phyloP scores from a whole-genome alignment of 805 yeast species.

The Candida vartiovaarae region DNA sequence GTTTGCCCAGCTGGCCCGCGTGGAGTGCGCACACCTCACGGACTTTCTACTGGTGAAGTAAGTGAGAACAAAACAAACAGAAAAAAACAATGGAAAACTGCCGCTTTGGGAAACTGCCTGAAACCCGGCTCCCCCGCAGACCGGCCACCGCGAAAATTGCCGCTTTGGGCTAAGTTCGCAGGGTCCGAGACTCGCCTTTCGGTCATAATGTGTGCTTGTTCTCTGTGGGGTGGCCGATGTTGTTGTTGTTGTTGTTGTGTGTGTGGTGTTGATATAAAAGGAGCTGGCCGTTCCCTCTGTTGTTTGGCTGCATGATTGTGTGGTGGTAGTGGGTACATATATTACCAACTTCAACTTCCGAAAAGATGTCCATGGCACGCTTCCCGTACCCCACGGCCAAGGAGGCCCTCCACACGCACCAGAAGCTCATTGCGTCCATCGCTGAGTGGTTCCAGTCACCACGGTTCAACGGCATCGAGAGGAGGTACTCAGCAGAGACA shows the following conservation, averaged over 20 bases:
- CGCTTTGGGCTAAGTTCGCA: not conserved
- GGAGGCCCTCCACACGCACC: slow-evolving; percentile 11
- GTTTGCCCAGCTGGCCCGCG: no score
- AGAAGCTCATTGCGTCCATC: slow-evolving; percentile 29
- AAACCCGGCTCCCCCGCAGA: no score
- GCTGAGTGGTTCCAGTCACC: slow-evolving; percentile 44
- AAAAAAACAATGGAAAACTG: no score
- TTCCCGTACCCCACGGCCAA: slow-evolving; percentile 13
- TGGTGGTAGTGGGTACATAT: no score
- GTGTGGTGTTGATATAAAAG: not conserved
- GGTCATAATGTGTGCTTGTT: no score
- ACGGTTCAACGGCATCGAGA: slow-evolving; percentile 38
- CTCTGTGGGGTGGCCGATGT: no score
- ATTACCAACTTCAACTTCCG: no score
- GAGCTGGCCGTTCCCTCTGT: not conserved
- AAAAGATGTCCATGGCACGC: no score
- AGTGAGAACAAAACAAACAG: no score
- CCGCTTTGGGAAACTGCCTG: no score
- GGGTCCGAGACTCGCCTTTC: not conserved
- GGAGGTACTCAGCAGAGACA: slow-evolving; percentile 46
- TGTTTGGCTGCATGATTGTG: not conserved
- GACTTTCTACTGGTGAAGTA: not conserved
- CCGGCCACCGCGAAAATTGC: slow-evolving; percentile 1
- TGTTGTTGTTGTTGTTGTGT: no score
- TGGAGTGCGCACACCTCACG: not conserved